Evolutionary conservation across 1,139 yeast genomes (phyloP).

Genomic region (Zygosaccharomyces sapae): DNA sequence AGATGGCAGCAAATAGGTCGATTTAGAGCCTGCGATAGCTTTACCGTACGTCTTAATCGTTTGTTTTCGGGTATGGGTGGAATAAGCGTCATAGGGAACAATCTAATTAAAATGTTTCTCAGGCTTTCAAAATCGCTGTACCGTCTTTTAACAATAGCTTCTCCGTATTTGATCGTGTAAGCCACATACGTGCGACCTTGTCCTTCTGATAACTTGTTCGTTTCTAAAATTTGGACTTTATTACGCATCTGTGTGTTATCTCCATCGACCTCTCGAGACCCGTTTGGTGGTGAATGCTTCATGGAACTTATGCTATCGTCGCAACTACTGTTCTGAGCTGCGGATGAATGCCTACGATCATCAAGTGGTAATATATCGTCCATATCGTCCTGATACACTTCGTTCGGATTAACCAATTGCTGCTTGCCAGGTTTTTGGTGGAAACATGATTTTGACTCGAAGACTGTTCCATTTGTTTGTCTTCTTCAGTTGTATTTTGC

Average conservation of each 20-base stretch:
- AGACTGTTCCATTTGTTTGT: not conserved
- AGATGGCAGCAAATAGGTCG: slow-evolving; percentile 31
- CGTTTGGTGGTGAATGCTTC: slow-evolving; percentile 8
- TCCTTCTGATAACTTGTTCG: slow-evolving; percentile 75
- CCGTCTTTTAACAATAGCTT: slow-evolving; percentile 66
- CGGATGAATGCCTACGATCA: slow-evolving; percentile 6
- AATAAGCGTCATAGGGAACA: slow-evolving; percentile 76
- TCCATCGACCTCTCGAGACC: not conserved
- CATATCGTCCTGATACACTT: slow-evolving; percentile 21
- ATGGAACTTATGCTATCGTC: slow-evolving; percentile 11
- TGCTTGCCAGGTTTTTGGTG: slow-evolving; percentile 7
- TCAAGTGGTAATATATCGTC: slow-evolving; percentile 18
- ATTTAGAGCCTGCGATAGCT: slow-evolving; percentile 30
- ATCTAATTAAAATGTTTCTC: slow-evolving; percentile 59
- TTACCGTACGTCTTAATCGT: slow-evolving; percentile 33
- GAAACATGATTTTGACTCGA: slow-evolving; percentile 1
- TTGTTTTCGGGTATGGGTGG: slow-evolving; percentile 98
- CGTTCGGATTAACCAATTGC: slow-evolving; percentile 25
- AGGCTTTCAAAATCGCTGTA: slow-evolving; percentile 90
- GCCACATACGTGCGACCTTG: slow-evolving; percentile 69
- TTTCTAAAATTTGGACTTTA: slow-evolving; percentile 56
- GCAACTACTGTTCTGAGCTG: slow-evolving; percentile 9
- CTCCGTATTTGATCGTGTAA: slow-evolving; percentile 65
- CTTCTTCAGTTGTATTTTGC: slow-evolving; percentile 2
- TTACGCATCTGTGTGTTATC: slow-evolving; percentile 2